Percentiles rank a stretch among this genome's conserved stretches.
phyloP scores from a whole-genome alignment of 306 rosid species.

The Rosa chinensis region DNA sequence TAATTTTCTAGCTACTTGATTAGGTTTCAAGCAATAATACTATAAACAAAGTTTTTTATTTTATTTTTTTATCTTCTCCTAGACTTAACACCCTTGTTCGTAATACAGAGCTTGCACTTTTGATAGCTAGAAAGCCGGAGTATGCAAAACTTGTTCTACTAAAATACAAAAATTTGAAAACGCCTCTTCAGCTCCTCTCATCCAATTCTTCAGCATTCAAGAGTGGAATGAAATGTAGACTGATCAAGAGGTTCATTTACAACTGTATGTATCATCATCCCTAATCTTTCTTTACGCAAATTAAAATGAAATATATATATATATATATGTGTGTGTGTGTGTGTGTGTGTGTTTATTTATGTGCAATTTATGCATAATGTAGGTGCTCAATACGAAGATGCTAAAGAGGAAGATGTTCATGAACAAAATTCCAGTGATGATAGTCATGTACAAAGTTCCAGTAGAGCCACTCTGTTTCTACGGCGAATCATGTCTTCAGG shows the following conservation, averaged over 20 bases:
- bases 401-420: background rate
- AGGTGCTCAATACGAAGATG: background rate
- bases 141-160: background rate
- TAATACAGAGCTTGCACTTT: slow-evolving; percentile 20
- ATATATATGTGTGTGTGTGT: too few species aligned
- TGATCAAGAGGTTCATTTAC: slow-evolving; percentile 11
- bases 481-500: background rate
- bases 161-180: background rate
- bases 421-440: background rate
- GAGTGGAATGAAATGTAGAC: slow-evolving; percentile 7
- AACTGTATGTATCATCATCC: background rate
- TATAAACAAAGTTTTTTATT: background rate
- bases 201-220: slow-evolving; percentile 18
- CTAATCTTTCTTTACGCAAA: too few species aligned
- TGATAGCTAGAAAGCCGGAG: slow-evolving; percentile 2
- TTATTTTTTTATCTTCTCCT: background rate
- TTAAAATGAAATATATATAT: too few species aligned
- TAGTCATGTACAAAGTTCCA: background rate
- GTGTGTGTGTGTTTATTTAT: too few species aligned
- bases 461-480: background rate
- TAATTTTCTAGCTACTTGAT: background rate
- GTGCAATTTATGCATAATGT: background rate
- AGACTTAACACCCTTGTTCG: too few species aligned
- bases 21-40: background rate
- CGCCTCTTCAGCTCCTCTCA: slow-evolving; percentile 24